Conservation (phyloP, 1,139 yeast genomes). For the Suhomyces kunorum region DNA sequence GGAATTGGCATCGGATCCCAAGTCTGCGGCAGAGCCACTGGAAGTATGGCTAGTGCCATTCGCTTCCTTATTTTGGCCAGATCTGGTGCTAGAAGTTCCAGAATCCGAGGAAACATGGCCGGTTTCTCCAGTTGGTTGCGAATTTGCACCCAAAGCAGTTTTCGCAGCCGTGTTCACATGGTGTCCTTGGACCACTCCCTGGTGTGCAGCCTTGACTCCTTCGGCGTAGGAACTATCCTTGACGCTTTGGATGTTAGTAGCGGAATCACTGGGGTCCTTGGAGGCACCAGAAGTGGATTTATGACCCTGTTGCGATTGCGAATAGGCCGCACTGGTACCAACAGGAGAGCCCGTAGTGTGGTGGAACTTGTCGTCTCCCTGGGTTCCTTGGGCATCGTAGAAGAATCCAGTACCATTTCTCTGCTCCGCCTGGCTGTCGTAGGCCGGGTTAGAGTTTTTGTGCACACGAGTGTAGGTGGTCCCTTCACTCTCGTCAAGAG, state of each 20-base stretch:
- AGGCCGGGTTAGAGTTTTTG: slow-evolving; percentile 28
- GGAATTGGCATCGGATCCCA: too few relatives aligned
- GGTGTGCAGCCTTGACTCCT: slow-evolving; percentile 20
- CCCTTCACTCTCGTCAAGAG: slow-evolving; percentile 25
- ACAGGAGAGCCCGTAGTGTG: slow-evolving; percentile 9
- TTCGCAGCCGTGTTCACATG: slow-evolving; percentile 9
- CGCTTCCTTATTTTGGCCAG: too few relatives aligned
- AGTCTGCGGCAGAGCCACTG: too few relatives aligned
- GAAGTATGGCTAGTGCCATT: too few relatives aligned
- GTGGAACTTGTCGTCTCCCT: slow-evolving; percentile 34
- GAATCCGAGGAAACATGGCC: too few relatives aligned
- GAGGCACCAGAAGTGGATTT: slow-evolving; percentile 36
- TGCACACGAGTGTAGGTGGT: slow-evolving; percentile 6
- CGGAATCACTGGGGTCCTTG: slow-evolving; percentile 12
- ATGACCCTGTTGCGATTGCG: slow-evolving; percentile 25
- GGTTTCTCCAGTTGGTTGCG: too few relatives aligned
- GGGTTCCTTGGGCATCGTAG: slow-evolving; percentile 41
- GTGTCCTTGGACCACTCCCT: slow-evolving; percentile 10
- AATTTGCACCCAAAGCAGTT: slow-evolving; percentile 3
- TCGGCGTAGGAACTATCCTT: slow-evolving; percentile 20
- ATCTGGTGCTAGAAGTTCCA: too few relatives aligned
- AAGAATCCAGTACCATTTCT: slow-evolving; percentile 35
- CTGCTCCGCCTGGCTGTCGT: slow-evolving; percentile 32
- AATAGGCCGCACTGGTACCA: slow-evolving; percentile 34
- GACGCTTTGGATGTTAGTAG: slow-evolving; percentile 14